Percentiles rank a stretch among this genome's conserved stretches.
These are phyloP conservation scores for Phytophthora ohioensis DNA, from an alignment of 352 stramenopile genomes.

Conservation along the genomic window DNA sequence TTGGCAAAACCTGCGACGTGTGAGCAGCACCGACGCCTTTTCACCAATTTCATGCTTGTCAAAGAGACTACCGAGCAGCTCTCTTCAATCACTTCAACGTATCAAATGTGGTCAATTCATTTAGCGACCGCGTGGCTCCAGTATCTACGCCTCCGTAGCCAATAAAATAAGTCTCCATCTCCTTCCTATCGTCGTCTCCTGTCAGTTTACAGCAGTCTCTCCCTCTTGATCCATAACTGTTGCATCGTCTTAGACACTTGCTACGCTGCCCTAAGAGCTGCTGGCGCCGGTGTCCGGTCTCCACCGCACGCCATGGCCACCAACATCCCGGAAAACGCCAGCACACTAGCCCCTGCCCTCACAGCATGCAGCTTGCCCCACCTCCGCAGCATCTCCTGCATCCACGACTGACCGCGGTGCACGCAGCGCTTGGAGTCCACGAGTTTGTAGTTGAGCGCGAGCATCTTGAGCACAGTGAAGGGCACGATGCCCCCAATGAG, in stretches of 20 bases:
- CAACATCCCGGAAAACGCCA: conserved; percentile 71
- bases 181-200: conserved; percentile 15
- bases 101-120: conserved; percentile 19
- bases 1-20: conserved; percentile 36
- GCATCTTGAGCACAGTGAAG: conserved; percentile 76
- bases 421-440: conserved; percentile 57
- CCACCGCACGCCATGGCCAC: conserved; percentile 60
- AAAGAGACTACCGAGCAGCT: conserved; percentile 5
- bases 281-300: conserved; percentile 28
- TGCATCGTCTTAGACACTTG: not conserved
- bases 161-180: conserved; percentile 43
- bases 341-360: conserved; percentile 56
- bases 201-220: not conserved
- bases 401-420: conserved; percentile 51
- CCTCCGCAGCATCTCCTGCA: conserved; percentile 58
- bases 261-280: conserved; percentile 11
- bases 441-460: conserved; percentile 69
- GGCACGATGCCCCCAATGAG: conserved; percentile 67
- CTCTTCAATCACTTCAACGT: conserved; percentile 4
- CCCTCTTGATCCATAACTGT: not conserved
- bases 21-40: conserved; percentile 16
- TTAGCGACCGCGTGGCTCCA: conserved; percentile 17
- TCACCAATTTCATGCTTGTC: conserved; percentile 24
- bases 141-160: conserved; percentile 18
- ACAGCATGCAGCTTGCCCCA: conserved; percentile 71